These are phyloP conservation scores for Karstenula rhodostoma DNA, from an alignment of 2,329 filamentous ascomycete species.

Conservation along the genomic window DNA sequence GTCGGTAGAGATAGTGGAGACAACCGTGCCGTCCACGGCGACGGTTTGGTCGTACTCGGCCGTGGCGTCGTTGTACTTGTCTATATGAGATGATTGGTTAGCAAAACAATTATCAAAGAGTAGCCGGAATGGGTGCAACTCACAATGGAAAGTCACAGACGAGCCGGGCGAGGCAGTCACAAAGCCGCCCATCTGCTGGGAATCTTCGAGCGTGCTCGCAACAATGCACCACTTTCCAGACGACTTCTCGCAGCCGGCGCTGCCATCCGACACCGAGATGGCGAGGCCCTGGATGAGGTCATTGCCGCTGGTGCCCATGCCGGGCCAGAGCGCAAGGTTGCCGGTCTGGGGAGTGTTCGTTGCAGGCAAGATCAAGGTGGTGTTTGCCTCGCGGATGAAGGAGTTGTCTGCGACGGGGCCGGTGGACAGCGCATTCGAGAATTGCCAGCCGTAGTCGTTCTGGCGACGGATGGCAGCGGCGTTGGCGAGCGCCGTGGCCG, in stretches of 20 bases:
- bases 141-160: slow-evolving; percentile 1
- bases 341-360: slow-evolving; percentile 1
- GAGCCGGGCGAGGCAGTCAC: slow-evolving; percentile 1
- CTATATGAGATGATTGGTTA: not conserved
- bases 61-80: slow-evolving; percentile 9
- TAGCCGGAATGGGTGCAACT: not conserved
- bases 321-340: slow-evolving; percentile 5
- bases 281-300: slow-evolving; percentile 6
- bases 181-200: slow-evolving; percentile 1
- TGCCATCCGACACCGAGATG: not conserved
- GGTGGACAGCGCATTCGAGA: slow-evolving; percentile 4
- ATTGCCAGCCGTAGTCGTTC: slow-evolving; percentile 6
- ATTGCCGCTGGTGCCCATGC: slow-evolving; percentile 3
- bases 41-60: slow-evolving; percentile 3
- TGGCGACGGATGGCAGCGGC: slow-evolving; percentile 6
- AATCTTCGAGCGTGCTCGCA: not conserved
- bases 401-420: slow-evolving; percentile 1
- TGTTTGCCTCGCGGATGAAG: slow-evolving; percentile 2
- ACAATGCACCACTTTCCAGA: slow-evolving; percentile 11
- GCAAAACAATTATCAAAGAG: not conserved
- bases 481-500: not conserved
- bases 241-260: slow-evolving; percentile 1
- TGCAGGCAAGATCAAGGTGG: not conserved
- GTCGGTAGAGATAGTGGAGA: not conserved
- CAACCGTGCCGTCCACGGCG: not conserved